Evolutionary conservation across 768 basidiomycete genomes (phyloP), one percentile per base, ranked within the genome.

Genomic region (Leccinum sublutescens): DNA sequence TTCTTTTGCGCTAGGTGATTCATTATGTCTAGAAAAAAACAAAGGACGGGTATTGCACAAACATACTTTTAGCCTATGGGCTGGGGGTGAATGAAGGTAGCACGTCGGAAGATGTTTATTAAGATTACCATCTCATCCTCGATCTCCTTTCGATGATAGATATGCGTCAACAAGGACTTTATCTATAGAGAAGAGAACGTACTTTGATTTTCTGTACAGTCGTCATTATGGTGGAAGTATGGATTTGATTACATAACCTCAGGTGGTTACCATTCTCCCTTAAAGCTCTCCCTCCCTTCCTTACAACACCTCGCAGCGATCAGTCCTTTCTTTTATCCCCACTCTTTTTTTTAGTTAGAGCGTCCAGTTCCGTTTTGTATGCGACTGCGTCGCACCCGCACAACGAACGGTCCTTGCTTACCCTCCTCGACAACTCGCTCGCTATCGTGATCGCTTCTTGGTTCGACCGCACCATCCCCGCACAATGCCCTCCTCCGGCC

Each of bases 51-150:
- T 50, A 64, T 50, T 23, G 50, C 38, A 57, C 29, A 60, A 54
- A 79, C 81, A 70, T 81, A 92, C 90, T 95, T 83, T 83, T 93
- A 72, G 88, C 83, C 89, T 93, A 72, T 57, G 64, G 61, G 57
- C 31, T 64, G 34, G 52, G 11, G 40, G 65, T 72, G 60, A 76
- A 63, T 73, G 74, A 71, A 57, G 57, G 17, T 40, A 15, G 55
- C 63, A 57, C 23, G 38, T 47, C 19, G 56, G 49, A 55, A 62
- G 51, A 63, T 54, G 57, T 38, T 45, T 59, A 51, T 50, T 57
- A 61, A 62, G 74, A 84, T 79, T 71, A 90, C 92, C 95, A 95
- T 95, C 77, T 95, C 93, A 91, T 93, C 92, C 83, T 95, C 93
- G 74, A 95, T 85, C 86, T 93, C 93, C 89, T 93, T 67, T 60